A percentile compares a stretch with the other conserved stretches of the same genome.
phyloP scores from a whole-genome alignment of 2,329 filamentous ascomycete species.

The Fonsecaea pedrosoi region DNA sequence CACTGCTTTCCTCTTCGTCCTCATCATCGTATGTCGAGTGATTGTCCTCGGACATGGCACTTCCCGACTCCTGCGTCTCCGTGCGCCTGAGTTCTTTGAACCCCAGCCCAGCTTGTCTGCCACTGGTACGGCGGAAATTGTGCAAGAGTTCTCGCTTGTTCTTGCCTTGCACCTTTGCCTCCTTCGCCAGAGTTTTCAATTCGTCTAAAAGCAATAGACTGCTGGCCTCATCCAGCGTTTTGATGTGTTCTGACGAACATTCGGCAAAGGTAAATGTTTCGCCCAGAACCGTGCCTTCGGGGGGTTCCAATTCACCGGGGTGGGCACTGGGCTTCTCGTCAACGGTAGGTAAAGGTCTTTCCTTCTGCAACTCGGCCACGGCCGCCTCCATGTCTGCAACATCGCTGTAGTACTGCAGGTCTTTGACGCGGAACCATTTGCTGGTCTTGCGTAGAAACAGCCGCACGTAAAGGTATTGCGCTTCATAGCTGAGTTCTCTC shows the following conservation, averaged over 20 bases:
- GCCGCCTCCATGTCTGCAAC: slow-evolving; percentile 75
- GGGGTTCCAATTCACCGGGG: slow-evolving; percentile 58
- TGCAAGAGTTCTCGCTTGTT: slow-evolving; percentile 81
- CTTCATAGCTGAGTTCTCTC: slow-evolving; percentile 76
- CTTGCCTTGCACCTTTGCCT: slow-evolving; percentile 84
- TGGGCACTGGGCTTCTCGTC: slow-evolving; percentile 44
- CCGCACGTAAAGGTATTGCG: slow-evolving; percentile 90
- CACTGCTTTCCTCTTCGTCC: slow-evolving; percentile 49
- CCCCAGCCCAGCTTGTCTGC: slow-evolving; percentile 75
- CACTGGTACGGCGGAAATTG: slow-evolving; percentile 75
- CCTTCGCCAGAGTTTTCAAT: slow-evolving; percentile 81
- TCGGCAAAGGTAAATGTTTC: slow-evolving; percentile 79
- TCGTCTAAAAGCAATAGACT: slow-evolving; percentile 85
- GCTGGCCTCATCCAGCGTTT: slow-evolving; percentile 80
- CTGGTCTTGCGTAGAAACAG: slow-evolving; percentile 91
- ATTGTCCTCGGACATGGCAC: slow-evolving; percentile 42
- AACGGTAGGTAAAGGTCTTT: slow-evolving; percentile 61
- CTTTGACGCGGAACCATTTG: slow-evolving; percentile 83
- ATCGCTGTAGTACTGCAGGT: slow-evolving; percentile 80
- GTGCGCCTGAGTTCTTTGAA: slow-evolving; percentile 71
- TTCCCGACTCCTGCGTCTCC: slow-evolving; percentile 62
- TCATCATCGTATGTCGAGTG: slow-evolving; percentile 44
- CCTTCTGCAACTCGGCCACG: slow-evolving; percentile 68
- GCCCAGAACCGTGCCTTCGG: slow-evolving; percentile 58
- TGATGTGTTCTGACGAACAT: slow-evolving; percentile 73